Evolutionary conservation across 805 yeast genomes (phyloP), one percentile per base, ranked within the genome.

Genomic region (Geotrichum ghanense): DNA sequence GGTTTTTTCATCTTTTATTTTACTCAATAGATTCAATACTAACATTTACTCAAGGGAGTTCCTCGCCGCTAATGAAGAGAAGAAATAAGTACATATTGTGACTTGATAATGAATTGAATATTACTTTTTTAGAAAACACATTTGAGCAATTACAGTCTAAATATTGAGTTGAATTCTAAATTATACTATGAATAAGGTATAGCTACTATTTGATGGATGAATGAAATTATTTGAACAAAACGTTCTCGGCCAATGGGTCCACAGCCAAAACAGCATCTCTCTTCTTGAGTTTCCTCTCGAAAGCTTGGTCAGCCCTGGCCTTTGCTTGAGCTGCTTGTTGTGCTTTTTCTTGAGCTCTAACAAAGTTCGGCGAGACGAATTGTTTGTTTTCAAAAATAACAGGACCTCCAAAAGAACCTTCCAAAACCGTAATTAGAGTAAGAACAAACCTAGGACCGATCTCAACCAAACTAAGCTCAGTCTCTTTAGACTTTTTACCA

Each of bases 341-440:
- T 56, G 81, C 83, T 63, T 78, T 84, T 53, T 74, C 51, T 71
- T 89, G 96, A 10, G 98, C 86, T 71, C 98, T 83, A 35, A 83
- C 90, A 50, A 84, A 79, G 72, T 92, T 92, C 53, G 98, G 98
- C 50, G 95, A 85, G 43, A 92, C 95, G 66, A 85, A 92, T 67
- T 90, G 92, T 71, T 86, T 89, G 71, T 92, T 92, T 61, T 92
- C 97, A 67, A 86, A 92, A 54, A 92, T 88, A 74, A 89, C 87
- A 53, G 97, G 96, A 19, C 98, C 98, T 48, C 96, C 90, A 58
- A 92, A 92, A 1, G 97, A 87, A 43, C 98, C 98, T 70, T 92
- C 97, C 53, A 90, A 73, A 45, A 92, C 79, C 50, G 94, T 81
- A 55, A 92, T 89, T 52, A 83, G 80, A 2, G 97, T 90, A 70